Base-by-base conservation (phyloP, 768 basidiomycete genomes). In the Candolleomyces aberdarensis region DNA sequence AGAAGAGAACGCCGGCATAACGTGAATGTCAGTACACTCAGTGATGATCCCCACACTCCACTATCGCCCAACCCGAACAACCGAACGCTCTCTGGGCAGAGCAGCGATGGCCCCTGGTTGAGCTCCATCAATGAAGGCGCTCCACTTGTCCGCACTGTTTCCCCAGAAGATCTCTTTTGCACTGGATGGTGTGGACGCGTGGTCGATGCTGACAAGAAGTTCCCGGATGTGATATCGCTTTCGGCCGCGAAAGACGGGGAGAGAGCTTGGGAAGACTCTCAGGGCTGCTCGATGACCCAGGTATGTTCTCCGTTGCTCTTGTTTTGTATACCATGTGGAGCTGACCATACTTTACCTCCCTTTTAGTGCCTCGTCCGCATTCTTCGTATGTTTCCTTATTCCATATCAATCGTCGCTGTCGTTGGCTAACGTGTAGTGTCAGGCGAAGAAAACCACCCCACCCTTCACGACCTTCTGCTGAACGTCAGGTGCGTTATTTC, bases 211-310 rank as follows among this genome's bases (percentile, higher is more conserved):
- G 9, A 53, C 17, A 29, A 63, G 1, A 41, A 56, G 17, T 63
- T 67, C 19, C 71, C 73, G 0, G 69, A 75, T 59, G 75, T 77
- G 76, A 74, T 78, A 20, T 73, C 75, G 9, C 50, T 79, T 40
- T 71, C 75, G 0, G 74, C 77, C 0, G 72, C 75, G 10, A 74
- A 74, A 56, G 78, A 79, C 58, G 67, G 69, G 20, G 76, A 79
- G 60, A 55, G 68, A 31, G 69, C 77, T 14, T 78, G 76, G 76
- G 75, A 78, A 39, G 72, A 71, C 54, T 57, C 50, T 0, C 65
- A 73, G 51, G 78, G 78, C 1, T 62, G 64, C 0, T 77, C 77
- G 0, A 77, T 79, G 76, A 77, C 78, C 0, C 67, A 72, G 64
- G 26, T 31, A 15, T 29, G 22, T 55, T 17, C 8, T 26, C 54